A percentile compares a stretch with the other conserved stretches of the same genome.
Conservation (phyloP, 2,329 filamentous ascomycete genomes). For the Alternaria sp. region DNA sequence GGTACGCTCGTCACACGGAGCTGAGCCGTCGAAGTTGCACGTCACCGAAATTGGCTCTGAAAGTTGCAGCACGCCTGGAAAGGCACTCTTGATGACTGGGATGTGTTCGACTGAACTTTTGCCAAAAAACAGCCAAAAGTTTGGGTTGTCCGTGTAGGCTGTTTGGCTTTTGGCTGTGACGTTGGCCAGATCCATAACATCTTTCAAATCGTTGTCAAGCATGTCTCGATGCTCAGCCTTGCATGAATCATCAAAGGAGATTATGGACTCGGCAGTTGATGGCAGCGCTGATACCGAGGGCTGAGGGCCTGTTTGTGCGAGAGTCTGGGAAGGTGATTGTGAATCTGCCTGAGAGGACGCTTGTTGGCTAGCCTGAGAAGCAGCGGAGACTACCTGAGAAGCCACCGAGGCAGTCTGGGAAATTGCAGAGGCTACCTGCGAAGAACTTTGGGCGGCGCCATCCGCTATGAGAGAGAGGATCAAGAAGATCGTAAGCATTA, state of each 20-base stretch:
- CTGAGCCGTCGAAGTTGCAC: not conserved
- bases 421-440: not conserved
- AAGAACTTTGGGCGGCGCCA: not conserved
- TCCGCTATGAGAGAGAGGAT: not conserved
- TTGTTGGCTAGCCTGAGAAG: not conserved
- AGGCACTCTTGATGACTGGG: too few relatives aligned
- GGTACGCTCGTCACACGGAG: not conserved
- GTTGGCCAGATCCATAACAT: not conserved
- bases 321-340: not conserved
- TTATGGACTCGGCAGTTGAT: not conserved
- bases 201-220: not conserved
- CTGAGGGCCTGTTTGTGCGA: not conserved
- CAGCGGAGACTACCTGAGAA: not conserved
- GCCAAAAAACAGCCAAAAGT: too few relatives aligned
- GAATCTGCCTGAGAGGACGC: not conserved
- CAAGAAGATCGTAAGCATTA: not conserved
- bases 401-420: not conserved
- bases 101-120: too few relatives aligned
- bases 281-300: not conserved
- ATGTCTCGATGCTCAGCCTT: not conserved
- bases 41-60: too few relatives aligned
- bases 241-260: not conserved
- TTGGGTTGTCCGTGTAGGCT: too few relatives aligned
- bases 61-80: too few relatives aligned
- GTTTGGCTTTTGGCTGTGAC: too few relatives aligned